Evolutionary conservation across 106 monocot genomes (phyloP), one percentile per base, ranked within the genome.

Genomic region (Narthecium ossifragum): DNA sequence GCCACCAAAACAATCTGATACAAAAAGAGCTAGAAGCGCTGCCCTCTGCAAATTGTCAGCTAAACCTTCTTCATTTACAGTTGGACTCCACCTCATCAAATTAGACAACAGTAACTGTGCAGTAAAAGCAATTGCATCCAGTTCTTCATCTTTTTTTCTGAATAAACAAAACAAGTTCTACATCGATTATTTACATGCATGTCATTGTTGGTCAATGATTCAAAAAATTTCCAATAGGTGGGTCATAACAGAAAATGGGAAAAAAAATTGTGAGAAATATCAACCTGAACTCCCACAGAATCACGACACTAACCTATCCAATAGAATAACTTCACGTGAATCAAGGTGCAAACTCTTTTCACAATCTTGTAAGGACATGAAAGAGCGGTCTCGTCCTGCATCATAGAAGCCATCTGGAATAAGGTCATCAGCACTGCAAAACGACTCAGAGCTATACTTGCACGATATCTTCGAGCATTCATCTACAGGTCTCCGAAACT

Each of bases 321-420:
- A 43, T 51, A 98, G 86, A 77, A 98, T 98, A 53, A 98, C 75
- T 77, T 98, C 98, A 0, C 98, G 86, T 54, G 91, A 86, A 72
- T 88, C 87, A 46, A 79, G 52, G 39, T 51, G 72, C 3, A 78
- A 33, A 48, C 56, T 56, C 41, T 70, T 63, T 33, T 87, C 73
- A 62, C 84, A 85, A 46, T 84, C 78, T 43, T 91, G 54, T 43
- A 98, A 49, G 9, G 87, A 61, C 76, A 79, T 75, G 60, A 86
- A 91, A 27, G 75, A 81, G 0, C 81, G 84, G 59, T 91, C 79
- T 33, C 98, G 86, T 36, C 98, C 98, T 48, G 90, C 91, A 88
- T 98, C 98, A 87, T 87, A 98, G 67, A 98, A 98, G 22, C 98
- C 98, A 82, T 98, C 98, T 65, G 86, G 84, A 33, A 98, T 59